Evolutionary conservation across 805 yeast genomes (phyloP), one percentile per base, ranked within the genome.

Genomic region (Starmera caribaea): DNA sequence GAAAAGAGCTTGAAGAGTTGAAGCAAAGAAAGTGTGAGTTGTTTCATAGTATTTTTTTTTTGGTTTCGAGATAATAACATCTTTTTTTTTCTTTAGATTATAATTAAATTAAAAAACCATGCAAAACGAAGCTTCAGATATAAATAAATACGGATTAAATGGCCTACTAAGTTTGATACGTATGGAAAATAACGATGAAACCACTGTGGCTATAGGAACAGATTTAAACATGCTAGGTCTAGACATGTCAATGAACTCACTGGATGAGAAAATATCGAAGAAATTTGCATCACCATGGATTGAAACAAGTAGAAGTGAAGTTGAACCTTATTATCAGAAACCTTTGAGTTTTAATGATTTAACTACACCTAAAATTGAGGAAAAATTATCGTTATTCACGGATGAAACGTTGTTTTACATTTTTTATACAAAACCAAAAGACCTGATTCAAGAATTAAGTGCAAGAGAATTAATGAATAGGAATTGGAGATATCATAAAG

Each of bases 401-500:
- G 97, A 92, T 53, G 97, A 90, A 53, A 92, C 97, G 1, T 66
- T 92, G 32, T 92, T 92, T 57, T 92, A 84, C 61, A 81, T 92
- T 14, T 92, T 92, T 58, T 92, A 92, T 61, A 84, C 94, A 47
- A 87, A 80, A 67, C 96, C 98, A 5, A 79, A 87, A 40, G 97
- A 92, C 57, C 78, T 87, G 4, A 68, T 90, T 57, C 99, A 92
- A 61, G 98, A 92, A 58, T 74, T 88, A 41, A 94, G 95, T 5
- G 94, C 97, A 6, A 70, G 90, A 43, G 97, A 90, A 59, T 72
- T 92, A 49, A 86, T 87, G 51, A 79, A 79, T 45, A 73, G 98
- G 51, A 92, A 90, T 62, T 92, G 99, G 99, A 74, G 97, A 49
- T 92, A 85, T 55, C 98, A 92, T 63, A 90, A 88, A 63, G 95